Conservation (phyloP, 2,329 filamentous ascomycete species). For the Fonsecaea multimorphosa region DNA sequence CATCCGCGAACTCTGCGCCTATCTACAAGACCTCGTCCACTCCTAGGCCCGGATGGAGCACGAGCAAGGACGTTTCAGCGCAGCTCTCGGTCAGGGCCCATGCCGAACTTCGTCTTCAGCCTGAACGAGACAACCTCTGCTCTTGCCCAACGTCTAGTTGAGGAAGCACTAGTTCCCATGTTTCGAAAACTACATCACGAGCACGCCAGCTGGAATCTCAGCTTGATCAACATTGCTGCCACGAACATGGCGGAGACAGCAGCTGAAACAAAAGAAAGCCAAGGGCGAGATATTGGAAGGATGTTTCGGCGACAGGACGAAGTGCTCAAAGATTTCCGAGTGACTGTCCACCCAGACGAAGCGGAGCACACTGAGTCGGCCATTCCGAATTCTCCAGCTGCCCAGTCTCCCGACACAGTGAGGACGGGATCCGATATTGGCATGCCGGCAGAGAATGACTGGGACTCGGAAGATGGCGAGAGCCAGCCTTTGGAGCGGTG, state of each 20-base stretch:
- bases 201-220: conserved; percentile 75
- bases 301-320: conserved; percentile 83
- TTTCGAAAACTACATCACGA: conserved; percentile 76
- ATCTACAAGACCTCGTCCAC: conserved; percentile 70
- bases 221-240: conserved; percentile 83
- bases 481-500: conserved; percentile 30
- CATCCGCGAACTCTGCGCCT: conserved; percentile 81
- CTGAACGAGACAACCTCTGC: conserved; percentile 63
- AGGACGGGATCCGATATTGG: neutral
- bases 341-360: conserved; percentile 40
- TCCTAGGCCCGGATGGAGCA: conserved; percentile 59
- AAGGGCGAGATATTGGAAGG: conserved; percentile 76
- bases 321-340: conserved; percentile 70
- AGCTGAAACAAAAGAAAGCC: conserved; percentile 57
- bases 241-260: conserved; percentile 76
- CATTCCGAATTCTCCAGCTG: neutral
- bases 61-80: conserved; percentile 68
- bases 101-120: conserved; percentile 77
- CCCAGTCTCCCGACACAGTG: neutral
- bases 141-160: conserved; percentile 71
- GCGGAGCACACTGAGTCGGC: conserved; percentile 1
- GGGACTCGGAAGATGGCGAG: conserved; percentile 34
- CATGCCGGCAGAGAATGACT: conserved; percentile 17
- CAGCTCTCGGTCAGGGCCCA: conserved; percentile 74
- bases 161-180: conserved; percentile 71